Evolutionary conservation across 257 asterid genomes (phyloP).

Genomic region (Solanum ossicruentum): DNA sequence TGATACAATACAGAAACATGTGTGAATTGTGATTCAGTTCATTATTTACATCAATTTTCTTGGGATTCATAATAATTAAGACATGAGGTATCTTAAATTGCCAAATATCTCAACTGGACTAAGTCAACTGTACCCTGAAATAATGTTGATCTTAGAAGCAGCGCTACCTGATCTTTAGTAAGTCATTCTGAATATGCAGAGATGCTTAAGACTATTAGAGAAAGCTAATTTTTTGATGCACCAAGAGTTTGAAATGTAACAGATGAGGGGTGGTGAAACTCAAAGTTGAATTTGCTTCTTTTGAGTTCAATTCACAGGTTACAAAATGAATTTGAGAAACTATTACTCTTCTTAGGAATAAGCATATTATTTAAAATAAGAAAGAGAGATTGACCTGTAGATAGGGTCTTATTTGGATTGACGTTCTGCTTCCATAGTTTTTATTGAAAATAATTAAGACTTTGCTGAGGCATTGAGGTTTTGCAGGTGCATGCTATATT

Average conservation of each 20-base stretch:
- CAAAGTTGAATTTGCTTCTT: not conserved
- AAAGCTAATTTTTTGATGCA: not conserved
- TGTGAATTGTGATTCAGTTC: not conserved
- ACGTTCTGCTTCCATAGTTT: not conserved
- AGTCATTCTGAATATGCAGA: not conserved
- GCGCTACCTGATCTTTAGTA: not conserved
- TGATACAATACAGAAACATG: not conserved
- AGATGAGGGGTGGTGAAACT: not conserved
- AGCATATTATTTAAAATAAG: not conserved
- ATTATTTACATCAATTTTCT: not conserved
- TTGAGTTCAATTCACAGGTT: not conserved
- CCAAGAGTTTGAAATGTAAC: not conserved
- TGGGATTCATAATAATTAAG: not conserved
- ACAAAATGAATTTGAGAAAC: not conserved
- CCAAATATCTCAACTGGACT: not conserved
- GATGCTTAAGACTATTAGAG: not conserved
- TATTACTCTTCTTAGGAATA: not conserved
- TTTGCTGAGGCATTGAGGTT: not conserved
- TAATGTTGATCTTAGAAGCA: not conserved
- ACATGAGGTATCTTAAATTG: not conserved
- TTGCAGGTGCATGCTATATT: slow-evolving; percentile 76
- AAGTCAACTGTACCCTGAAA: not conserved
- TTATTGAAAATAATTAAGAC: not conserved
- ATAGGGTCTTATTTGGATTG: not conserved
- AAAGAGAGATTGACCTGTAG: not conserved